Evolutionary conservation across 2,329 filamentous ascomycete species (phyloP).

Genomic region (Fusarium concolor): DNA sequence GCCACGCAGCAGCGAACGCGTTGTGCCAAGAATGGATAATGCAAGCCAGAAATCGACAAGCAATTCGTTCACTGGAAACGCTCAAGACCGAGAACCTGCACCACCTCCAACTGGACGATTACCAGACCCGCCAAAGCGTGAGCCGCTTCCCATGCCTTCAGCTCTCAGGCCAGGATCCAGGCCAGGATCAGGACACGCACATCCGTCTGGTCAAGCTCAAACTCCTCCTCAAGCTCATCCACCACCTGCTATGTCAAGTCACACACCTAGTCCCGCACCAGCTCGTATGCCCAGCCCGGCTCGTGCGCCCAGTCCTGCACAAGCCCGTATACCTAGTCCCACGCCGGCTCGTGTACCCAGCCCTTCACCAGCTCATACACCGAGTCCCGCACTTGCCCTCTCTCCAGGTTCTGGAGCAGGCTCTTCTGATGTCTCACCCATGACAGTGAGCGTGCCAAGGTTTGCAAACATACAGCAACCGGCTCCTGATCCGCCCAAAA

Average conservation of each 20-base stretch:
- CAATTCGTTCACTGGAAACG: constrained; percentile 48
- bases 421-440: constrained; percentile 42
- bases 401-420: constrained; percentile 26
- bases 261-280: constrained; percentile 5
- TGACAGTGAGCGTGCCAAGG: constrained; percentile 41
- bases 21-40: constrained; percentile 59
- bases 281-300: constrained; percentile 6
- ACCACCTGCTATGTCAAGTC: background rate
- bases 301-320: constrained; percentile 11
- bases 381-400: constrained; percentile 11
- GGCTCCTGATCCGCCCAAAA: constrained; percentile 38
- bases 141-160: constrained; percentile 32
- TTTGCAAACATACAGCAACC: constrained; percentile 26
- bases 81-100: constrained; percentile 47
- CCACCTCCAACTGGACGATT: constrained; percentile 35
- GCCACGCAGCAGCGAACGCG: constrained; percentile 64
- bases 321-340: constrained; percentile 14
- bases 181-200: constrained; percentile 6
- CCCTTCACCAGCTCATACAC: constrained; percentile 6
- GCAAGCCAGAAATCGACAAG: constrained; percentile 44
- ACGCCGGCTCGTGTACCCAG: constrained; percentile 5
- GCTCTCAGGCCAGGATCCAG: constrained; percentile 33
- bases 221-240: background rate
- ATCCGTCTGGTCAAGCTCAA: background rate
- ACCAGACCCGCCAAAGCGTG: constrained; percentile 36